Evolutionary conservation across 2,329 filamentous ascomycete genomes (phyloP).

Genomic region (Xylaria sp.): DNA sequence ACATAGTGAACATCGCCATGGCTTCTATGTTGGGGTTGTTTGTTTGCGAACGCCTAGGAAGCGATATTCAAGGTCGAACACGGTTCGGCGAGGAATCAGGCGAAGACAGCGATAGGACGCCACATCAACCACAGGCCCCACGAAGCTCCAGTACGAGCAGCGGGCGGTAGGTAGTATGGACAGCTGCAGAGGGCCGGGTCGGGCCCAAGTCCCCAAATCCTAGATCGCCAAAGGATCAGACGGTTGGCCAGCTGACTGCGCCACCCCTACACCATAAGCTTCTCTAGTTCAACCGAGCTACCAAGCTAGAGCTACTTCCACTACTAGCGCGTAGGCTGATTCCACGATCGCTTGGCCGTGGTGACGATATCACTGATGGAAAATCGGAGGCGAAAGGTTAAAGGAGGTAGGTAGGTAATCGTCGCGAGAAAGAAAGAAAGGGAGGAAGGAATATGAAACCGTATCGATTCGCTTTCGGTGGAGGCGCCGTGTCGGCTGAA

Average conservation of each 20-base stretch:
- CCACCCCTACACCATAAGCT: conserved; percentile 23
- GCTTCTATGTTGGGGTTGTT: conserved; percentile 2
- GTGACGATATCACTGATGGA: background rate
- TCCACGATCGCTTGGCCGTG: background rate
- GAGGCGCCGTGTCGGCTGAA: background rate
- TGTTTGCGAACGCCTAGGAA: background rate
- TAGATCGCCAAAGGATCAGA: conserved; percentile 6
- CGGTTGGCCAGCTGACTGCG: conserved; percentile 24
- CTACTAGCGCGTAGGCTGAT: background rate
- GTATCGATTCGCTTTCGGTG: background rate
- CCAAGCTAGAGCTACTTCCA: background rate
- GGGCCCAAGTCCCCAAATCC: too few species aligned
- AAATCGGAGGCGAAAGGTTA: background rate
- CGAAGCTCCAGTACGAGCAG: conserved; percentile 7
- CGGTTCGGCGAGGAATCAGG: conserved; percentile 10
- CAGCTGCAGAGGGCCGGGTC: too few species aligned
- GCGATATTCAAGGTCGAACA: conserved; percentile 1
- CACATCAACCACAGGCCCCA: conserved; percentile 18
- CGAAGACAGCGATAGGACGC: conserved; percentile 14
- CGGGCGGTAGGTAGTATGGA: too few species aligned
- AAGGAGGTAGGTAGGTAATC: background rate
- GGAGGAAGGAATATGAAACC: background rate
- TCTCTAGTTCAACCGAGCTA: background rate
- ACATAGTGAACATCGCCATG: conserved; percentile 28
- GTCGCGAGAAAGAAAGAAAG: background rate